A percentile compares a stretch with the other conserved stretches of the same genome.
Evolutionary conservation across 2,329 filamentous ascomycete species (phyloP).

Genomic region (Penicillium occitanis): DNA sequence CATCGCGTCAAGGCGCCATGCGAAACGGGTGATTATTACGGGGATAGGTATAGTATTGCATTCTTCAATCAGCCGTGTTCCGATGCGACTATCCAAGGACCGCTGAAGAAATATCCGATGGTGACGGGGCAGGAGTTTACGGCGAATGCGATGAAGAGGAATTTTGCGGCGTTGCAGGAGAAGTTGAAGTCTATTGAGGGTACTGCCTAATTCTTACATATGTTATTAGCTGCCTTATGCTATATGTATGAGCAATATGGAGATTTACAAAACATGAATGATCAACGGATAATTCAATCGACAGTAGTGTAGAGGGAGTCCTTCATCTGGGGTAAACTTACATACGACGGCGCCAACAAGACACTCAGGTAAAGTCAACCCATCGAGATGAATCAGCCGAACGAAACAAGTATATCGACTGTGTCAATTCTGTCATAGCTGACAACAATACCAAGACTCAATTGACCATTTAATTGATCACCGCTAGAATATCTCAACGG

Average conservation of each 20-base stretch:
- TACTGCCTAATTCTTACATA: neutral
- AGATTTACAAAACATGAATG: neutral
- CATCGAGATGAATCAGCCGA: no score
- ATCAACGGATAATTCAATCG: neutral
- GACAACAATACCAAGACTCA: no score
- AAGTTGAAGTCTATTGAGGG: conserved; percentile 40
- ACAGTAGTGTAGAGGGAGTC: neutral
- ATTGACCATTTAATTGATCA: no score
- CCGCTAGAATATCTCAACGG: no score
- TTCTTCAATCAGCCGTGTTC: conserved; percentile 66
- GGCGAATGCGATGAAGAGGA: conserved; percentile 55
- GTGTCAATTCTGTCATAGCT: no score
- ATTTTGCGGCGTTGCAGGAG: conserved; percentile 54
- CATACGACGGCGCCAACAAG: neutral
- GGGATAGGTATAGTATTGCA: conserved; percentile 63
- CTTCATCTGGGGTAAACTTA: neutral
- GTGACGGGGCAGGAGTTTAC: conserved; percentile 64
- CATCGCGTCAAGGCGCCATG: conserved; percentile 63
- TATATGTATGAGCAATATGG: neutral
- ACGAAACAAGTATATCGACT: no score
- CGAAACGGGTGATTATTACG: conserved; percentile 56
- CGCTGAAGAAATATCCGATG: conserved; percentile 60
- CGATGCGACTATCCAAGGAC: conserved; percentile 60
- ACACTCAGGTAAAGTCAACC: no score
- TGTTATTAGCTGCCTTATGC: neutral